phyloP scores from a whole-genome alignment of 2,329 filamentous ascomycete genomes.

The Aureobasidium subglaciale region DNA sequence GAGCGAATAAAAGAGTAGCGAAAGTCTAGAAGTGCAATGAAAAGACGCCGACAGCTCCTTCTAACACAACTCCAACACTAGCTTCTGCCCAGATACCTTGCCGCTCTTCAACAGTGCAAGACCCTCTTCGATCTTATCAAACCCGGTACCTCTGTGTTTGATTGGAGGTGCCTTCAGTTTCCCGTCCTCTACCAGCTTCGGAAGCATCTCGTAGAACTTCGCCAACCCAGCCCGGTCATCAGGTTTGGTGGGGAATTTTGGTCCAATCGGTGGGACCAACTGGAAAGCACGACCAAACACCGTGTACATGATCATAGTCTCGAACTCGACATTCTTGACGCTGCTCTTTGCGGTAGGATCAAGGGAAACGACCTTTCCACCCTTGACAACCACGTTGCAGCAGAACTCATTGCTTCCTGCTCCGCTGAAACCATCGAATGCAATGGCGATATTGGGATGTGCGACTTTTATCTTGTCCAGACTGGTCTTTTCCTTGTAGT shows the following conservation, averaged over 20 bases:
- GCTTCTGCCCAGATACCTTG: not conserved
- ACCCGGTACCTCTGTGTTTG: not conserved
- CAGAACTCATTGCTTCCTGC: not conserved
- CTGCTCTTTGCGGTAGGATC: not conserved
- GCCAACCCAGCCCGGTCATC: not conserved
- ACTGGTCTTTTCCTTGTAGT: conserved; percentile 38
- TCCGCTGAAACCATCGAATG: not conserved
- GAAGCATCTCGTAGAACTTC: not conserved
- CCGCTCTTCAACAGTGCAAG: not conserved
- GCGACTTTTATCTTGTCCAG: conserved; percentile 32
- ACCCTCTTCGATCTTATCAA: not conserved
- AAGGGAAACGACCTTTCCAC: not conserved
- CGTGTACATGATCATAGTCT: not conserved
- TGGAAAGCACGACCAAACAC: not conserved
- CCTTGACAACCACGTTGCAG: not conserved
- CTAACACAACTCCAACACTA: not conserved
- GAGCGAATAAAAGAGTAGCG: too few relatives aligned
- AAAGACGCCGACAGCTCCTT: too few relatives aligned
- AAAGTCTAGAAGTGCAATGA: too few relatives aligned
- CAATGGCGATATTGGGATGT: not conserved
- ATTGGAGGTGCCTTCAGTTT: not conserved
- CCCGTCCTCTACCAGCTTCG: not conserved
- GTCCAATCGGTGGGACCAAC: not conserved
- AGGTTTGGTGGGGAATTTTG: not conserved
- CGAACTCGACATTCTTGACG: not conserved